phyloP scores from a whole-genome alignment of 2,329 filamentous ascomycete species.

The Paraphaeosphaeria minitans region DNA sequence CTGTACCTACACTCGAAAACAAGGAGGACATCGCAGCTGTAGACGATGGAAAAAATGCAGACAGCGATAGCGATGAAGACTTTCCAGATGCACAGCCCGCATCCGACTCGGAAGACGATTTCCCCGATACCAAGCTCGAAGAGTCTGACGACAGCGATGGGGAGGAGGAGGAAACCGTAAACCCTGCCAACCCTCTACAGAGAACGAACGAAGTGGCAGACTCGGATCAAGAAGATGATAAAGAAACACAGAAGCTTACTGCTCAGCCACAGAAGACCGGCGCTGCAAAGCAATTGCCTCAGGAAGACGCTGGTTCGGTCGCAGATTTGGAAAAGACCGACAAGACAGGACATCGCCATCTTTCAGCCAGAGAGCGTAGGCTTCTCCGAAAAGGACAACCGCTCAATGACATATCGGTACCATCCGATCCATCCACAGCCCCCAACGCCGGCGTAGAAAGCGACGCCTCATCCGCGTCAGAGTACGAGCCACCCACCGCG shows the following conservation, averaged over 20 bases:
- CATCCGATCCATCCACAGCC: conserved; percentile 21
- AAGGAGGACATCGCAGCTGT: conserved; percentile 22
- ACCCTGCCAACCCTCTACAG: conserved; percentile 49
- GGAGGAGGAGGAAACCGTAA: conserved; percentile 41
- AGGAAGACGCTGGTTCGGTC: conserved; percentile 34
- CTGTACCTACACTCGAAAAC: conserved; percentile 13
- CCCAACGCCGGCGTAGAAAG: conserved; percentile 12
- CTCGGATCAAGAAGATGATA: conserved; percentile 31
- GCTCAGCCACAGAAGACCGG: conserved; percentile 19
- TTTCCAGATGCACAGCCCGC: conserved; percentile 52
- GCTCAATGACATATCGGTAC: conserved; percentile 18
- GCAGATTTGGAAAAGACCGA: conserved; percentile 35
- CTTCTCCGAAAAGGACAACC: conserved; percentile 45
- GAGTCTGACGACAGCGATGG: conserved; percentile 45
- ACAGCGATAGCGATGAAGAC: conserved; percentile 50
- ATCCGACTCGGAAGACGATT: conserved; percentile 51
- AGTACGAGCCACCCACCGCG: conserved; percentile 22
- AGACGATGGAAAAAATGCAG: conserved; percentile 30
- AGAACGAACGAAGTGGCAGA: conserved; percentile 23
- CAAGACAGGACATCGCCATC: conserved; percentile 36
- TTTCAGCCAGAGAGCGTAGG: conserved; percentile 47
- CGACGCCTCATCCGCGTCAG: conserved; percentile 36
- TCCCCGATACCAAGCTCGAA: conserved; percentile 49
- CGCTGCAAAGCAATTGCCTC: conserved; percentile 20
- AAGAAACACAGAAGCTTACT: conserved; percentile 12